A percentile compares a stretch with the other conserved stretches of the same genome.
phyloP scores from a whole-genome alignment of 768 basidiomycete species.

The Amanita phalloides region DNA sequence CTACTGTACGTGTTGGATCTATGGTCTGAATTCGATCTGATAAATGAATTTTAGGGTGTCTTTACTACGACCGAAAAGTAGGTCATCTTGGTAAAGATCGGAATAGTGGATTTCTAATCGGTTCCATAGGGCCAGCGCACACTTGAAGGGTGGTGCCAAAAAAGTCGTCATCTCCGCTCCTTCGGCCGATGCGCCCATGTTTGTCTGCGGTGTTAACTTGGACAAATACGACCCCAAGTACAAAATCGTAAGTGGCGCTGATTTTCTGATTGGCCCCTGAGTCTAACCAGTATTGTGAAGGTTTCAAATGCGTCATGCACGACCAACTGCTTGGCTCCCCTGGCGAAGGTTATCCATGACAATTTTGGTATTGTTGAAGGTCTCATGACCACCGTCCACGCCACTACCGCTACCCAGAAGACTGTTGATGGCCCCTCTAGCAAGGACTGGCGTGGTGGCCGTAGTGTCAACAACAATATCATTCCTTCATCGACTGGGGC shows the following conservation, averaged over 20 bases:
- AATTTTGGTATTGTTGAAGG: slow-evolving; percentile 88
- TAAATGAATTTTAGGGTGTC: slow-evolving; percentile 47
- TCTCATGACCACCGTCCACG: slow-evolving; percentile 92
- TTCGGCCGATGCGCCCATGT: slow-evolving; percentile 88
- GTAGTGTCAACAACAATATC: slow-evolving; percentile 89
- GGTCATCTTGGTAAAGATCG: slow-evolving; percentile 6
- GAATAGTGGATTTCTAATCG: slow-evolving; percentile 6
- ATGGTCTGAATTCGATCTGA: slow-evolving; percentile 6
- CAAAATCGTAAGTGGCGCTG: slow-evolving; percentile 43
- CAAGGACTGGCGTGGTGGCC: slow-evolving; percentile 93
- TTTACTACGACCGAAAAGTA: slow-evolving; percentile 89
- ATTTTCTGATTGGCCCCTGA: not conserved
- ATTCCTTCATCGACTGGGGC: slow-evolving; percentile 95
- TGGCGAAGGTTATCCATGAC: slow-evolving; percentile 92
- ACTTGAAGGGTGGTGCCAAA: slow-evolving; percentile 95
- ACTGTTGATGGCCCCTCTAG: slow-evolving; percentile 80
- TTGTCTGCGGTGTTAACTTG: slow-evolving; percentile 87
- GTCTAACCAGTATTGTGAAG: slow-evolving; percentile 17
- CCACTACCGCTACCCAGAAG: slow-evolving; percentile 85
- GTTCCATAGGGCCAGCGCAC: slow-evolving; percentile 54
- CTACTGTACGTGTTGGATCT: slow-evolving; percentile 51
- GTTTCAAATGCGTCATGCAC: slow-evolving; percentile 99
- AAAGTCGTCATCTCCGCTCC: slow-evolving; percentile 98
- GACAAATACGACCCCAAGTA: slow-evolving; percentile 80
- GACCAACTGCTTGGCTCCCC: slow-evolving; percentile 91